Percentiles rank a stretch among this genome's conserved stretches.
These are phyloP conservation scores for Vaccinium corymbosum DNA, from an alignment of 148 eudicot species.

Conservation along the genomic window DNA sequence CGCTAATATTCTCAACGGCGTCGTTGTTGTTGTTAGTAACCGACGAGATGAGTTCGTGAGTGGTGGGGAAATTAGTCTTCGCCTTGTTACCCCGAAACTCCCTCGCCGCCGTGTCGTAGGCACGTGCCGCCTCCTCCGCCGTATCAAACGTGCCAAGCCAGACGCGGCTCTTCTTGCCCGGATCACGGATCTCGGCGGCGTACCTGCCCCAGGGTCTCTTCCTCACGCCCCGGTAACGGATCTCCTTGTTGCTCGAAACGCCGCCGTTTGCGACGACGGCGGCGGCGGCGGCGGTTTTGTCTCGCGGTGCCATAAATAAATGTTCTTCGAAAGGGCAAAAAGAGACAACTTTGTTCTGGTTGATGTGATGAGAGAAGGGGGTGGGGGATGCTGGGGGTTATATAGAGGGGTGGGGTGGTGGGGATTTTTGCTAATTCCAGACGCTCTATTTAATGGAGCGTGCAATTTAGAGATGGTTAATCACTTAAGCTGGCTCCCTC, in stretches of 20 bases:
- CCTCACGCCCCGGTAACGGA: conserved; percentile 34
- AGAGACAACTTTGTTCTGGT: not conserved
- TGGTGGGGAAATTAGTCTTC: conserved; percentile 32
- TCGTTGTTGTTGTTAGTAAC: not conserved
- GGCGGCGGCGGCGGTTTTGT: not conserved
- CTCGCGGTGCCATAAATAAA: conserved; percentile 23
- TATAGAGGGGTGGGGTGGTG: not conserved
- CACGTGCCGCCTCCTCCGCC: conserved; percentile 41
- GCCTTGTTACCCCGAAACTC: conserved; percentile 42
- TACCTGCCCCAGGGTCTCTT: conserved; percentile 48
- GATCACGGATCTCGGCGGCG: conserved; percentile 47
- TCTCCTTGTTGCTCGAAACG: conserved; percentile 6
- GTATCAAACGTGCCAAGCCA: conserved; percentile 50
- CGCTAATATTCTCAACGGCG: not conserved
- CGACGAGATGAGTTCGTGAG: not conserved
- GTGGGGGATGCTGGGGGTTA: not conserved
- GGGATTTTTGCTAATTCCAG: not conserved
- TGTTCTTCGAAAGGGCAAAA: not conserved
- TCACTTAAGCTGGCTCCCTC: conserved; percentile 8
- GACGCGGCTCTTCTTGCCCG: conserved; percentile 35
- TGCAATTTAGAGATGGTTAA: not conserved
- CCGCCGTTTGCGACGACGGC: not conserved
- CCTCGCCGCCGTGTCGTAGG: conserved; percentile 38
- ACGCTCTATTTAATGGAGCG: conserved; percentile 11
- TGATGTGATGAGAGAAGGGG: not conserved